phyloP scores from a whole-genome alignment of 192 early-diverging fungal genomes.

The Kappamyces sp. region DNA sequence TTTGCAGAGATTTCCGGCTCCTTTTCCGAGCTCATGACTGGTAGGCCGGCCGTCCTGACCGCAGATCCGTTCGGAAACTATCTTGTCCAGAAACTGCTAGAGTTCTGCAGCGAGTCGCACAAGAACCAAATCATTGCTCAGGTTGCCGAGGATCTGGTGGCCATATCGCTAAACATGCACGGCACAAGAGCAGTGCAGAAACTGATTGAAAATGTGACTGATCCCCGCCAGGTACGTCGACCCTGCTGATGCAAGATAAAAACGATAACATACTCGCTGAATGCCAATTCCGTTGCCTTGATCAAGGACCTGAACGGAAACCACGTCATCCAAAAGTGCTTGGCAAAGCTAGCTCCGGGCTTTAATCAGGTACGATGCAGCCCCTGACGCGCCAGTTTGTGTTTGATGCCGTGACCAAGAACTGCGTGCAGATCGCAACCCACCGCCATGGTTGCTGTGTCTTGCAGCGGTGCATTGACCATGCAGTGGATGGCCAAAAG shows the following conservation, averaged over 20 bases:
- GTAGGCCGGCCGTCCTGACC: slow-evolving; percentile 29
- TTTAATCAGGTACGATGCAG: slow-evolving; percentile 63
- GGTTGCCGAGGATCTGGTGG: slow-evolving; percentile 68
- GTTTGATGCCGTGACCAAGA: slow-evolving; percentile 69
- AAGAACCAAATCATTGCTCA: slow-evolving; percentile 65
- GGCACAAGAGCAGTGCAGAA: slow-evolving; percentile 90
- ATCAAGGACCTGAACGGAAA: slow-evolving; percentile 91
- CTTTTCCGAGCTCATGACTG: slow-evolving; percentile 77
- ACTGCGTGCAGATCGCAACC: slow-evolving; percentile 80
- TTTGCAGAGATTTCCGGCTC: slow-evolving; percentile 70
- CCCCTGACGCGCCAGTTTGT: slow-evolving; percentile 52
- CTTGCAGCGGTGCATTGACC: slow-evolving; percentile 84
- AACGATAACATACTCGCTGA: slow-evolving; percentile 60
- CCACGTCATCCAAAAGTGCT: slow-evolving; percentile 89
- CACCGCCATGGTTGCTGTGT: slow-evolving; percentile 90
- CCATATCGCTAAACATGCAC: slow-evolving; percentile 84
- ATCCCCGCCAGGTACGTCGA: slow-evolving; percentile 50
- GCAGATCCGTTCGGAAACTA: slow-evolving; percentile 94
- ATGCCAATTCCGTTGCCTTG: slow-evolving; percentile 66
- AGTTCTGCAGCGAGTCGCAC: slow-evolving; percentile 72
- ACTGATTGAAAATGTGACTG: slow-evolving; percentile 75
- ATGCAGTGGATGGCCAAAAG: slow-evolving; percentile 56
- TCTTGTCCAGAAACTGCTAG: slow-evolving; percentile 83
- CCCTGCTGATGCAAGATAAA: slow-evolving; percentile 53
- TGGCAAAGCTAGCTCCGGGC: slow-evolving; percentile 63